These are phyloP conservation scores for Stylosanthes scabra DNA, from an alignment of 331 rosid species.

Conservation along the genomic window DNA sequence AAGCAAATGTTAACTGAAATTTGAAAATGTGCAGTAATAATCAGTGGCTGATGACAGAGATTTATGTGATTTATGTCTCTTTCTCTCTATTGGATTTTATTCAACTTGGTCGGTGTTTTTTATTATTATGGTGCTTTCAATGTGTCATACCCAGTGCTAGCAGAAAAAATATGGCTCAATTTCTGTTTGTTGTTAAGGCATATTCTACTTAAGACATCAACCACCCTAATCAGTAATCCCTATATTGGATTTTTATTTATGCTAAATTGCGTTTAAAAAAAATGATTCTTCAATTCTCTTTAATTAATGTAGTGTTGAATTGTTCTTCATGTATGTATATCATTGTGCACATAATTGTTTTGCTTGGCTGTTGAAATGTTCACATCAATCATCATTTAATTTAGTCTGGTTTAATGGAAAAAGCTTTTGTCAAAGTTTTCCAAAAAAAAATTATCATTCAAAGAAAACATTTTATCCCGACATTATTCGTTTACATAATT, in stretches of 20 bases:
- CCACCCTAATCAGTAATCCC: too few species aligned
- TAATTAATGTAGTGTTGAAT: background rate
- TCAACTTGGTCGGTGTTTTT: conserved; percentile 29
- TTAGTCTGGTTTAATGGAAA: background rate
- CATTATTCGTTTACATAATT: too few species aligned
- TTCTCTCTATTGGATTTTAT: conserved; percentile 35
- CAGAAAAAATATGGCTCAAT: conserved; percentile 28
- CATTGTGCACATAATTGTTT: conserved; percentile 6
- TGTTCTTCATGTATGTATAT: conserved; percentile 9
- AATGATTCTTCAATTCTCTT: background rate
- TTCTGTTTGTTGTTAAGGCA: conserved; percentile 42
- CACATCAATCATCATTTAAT: conserved; percentile 33
- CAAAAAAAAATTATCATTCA: too few species aligned
- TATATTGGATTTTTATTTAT: conserved; percentile 24
- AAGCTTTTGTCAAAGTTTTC: conserved; percentile 40
- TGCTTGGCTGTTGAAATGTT: conserved; percentile 42
- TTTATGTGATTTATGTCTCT: conserved; percentile 29
- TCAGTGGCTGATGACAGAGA: conserved; percentile 34
- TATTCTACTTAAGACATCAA: too few species aligned
- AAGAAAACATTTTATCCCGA: too few species aligned
- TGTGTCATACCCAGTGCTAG: conserved; percentile 45
- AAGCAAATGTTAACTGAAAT: conserved; percentile 16
- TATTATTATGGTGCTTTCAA: conserved; percentile 47
- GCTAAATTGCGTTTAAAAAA: conserved; percentile 1
- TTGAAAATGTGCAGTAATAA: background rate